Base-by-base conservation (phyloP, 345 rosid genomes). In the Lepidium sativum region DNA sequence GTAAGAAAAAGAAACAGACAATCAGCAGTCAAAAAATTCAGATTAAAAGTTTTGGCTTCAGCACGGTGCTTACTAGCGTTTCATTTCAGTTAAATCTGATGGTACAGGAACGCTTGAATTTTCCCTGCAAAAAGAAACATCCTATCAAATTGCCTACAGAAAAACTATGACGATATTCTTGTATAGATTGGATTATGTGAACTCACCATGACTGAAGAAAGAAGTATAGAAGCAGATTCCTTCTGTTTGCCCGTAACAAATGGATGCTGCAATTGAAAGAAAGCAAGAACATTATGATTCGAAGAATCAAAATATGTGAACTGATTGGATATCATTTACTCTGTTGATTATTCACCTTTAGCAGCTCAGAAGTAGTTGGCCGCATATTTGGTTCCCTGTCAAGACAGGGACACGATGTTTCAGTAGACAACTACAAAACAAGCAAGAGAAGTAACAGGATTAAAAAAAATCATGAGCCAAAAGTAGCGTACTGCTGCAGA, bases 351-450 rank as follows among this genome's bases (percentile, higher is more conserved):
- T 44, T 77, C 45, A 91, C 98, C 96, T 88, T 80, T 25, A 86
- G 82, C 69, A 91, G 70, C 71, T 79, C 80, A 73, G 91, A 82
- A 50, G 96, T 88, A n/a, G 82, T 78, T 69, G 82, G 83, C 67
- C 98, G 84, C 77, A 79, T 57, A 65, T 81, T 54, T 66, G 98
- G 96, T 75, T 91, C 98, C 88, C 98, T 91, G 51, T 53, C 70
- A 81, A 65, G 47, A 42, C 13, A 72, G 23, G 23, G 58, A 27
- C 65, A 18, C 3, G 32, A 70, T 25, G 33, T 17, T 47, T 50
- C 68, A 74, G 48, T 56, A 9, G 67, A 63, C 34, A 32, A 51
- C 32, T 50, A 43, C 35, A 55, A 6, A 37, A 35, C 5, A 48
- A 23, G 14, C 38, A 41, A 37, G 17, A 43, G 35, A 53, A 23